Evolutionary conservation across 768 basidiomycete genomes (phyloP).

Genomic region (Gloeostereum incarnatum): DNA sequence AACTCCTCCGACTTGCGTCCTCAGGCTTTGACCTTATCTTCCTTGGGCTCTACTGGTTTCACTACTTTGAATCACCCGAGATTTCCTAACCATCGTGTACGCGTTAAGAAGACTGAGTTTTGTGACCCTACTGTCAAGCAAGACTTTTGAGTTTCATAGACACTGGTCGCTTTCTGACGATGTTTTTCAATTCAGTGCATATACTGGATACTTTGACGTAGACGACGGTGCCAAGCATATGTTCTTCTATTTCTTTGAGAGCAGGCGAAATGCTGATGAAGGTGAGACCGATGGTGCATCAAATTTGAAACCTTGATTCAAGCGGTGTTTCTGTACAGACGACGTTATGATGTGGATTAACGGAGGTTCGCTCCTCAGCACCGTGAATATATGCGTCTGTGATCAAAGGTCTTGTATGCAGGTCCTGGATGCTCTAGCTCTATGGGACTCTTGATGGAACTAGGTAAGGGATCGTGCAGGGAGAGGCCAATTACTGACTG

Average conservation of each 20-base stretch:
- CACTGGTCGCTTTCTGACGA: neutral
- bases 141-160: neutral
- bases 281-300: slow-evolving; percentile 23
- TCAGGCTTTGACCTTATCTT: slow-evolving; percentile 1
- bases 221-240: slow-evolving; percentile 48
- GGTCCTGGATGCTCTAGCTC: slow-evolving; percentile 49
- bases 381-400: neutral
- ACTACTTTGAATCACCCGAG: slow-evolving; percentile 19
- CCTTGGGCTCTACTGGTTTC: slow-evolving; percentile 7
- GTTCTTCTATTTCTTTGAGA: slow-evolving; percentile 75
- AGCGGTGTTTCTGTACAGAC: slow-evolving; percentile 23
- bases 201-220: slow-evolving; percentile 37
- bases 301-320: slow-evolving; percentile 1
- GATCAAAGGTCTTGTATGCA: slow-evolving; percentile 12
- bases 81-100: slow-evolving; percentile 27
- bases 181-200: slow-evolving; percentile 16
- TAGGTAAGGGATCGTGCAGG: slow-evolving; percentile 34
- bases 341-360: slow-evolving; percentile 70
- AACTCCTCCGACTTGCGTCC: too few relatives aligned
- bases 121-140: slow-evolving; percentile 36
- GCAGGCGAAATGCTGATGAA: slow-evolving; percentile 43
- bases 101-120: slow-evolving; percentile 34
- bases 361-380: slow-evolving; percentile 29
- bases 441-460: slow-evolving; percentile 63
- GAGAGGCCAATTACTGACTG: neutral